Conservation (phyloP, 257 asterid species). For the Plantago major region DNA sequence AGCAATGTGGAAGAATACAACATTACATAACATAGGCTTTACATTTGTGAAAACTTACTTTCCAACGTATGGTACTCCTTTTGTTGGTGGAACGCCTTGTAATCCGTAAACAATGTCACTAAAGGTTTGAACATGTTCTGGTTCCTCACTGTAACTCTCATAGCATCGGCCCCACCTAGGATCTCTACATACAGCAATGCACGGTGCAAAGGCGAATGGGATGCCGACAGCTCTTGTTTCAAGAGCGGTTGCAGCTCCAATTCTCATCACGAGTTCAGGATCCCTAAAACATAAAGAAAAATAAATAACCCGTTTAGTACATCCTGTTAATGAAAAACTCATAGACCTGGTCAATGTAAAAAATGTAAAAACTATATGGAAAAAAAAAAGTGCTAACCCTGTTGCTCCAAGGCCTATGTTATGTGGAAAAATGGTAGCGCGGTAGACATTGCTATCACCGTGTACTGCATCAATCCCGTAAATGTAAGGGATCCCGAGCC, state of each 20-base stretch:
- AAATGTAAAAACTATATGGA: neutral
- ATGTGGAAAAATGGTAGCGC: slow-evolving; percentile 20
- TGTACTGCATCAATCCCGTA: slow-evolving; percentile 19
- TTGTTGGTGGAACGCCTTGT: slow-evolving; percentile 24
- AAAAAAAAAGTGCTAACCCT: neutral
- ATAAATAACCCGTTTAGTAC: neutral
- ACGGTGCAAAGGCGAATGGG: slow-evolving; percentile 27
- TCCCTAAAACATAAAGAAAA: slow-evolving; percentile 13
- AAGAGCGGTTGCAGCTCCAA: slow-evolving; percentile 27
- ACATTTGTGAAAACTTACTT: slow-evolving; percentile 14
- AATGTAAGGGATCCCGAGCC: slow-evolving; percentile 19
- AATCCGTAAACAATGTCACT: slow-evolving; percentile 24
- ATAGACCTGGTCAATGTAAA: neutral
- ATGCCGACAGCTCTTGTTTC: slow-evolving; percentile 31
- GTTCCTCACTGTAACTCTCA: slow-evolving; percentile 24
- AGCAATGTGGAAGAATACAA: neutral
- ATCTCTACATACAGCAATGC: slow-evolving; percentile 31
- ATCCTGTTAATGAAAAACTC: neutral
- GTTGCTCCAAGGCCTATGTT: slow-evolving; percentile 23
- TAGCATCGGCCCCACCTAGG: slow-evolving; percentile 33
- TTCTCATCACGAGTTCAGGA: slow-evolving; percentile 23
- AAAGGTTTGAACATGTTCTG: slow-evolving; percentile 17
- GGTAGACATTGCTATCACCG: slow-evolving; percentile 15
- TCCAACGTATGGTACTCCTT: slow-evolving; percentile 21
- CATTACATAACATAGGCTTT: neutral